These are phyloP conservation scores for Claviceps fusiformis DNA, from an alignment of 2,329 filamentous ascomycete genomes.

Conservation along the genomic window DNA sequence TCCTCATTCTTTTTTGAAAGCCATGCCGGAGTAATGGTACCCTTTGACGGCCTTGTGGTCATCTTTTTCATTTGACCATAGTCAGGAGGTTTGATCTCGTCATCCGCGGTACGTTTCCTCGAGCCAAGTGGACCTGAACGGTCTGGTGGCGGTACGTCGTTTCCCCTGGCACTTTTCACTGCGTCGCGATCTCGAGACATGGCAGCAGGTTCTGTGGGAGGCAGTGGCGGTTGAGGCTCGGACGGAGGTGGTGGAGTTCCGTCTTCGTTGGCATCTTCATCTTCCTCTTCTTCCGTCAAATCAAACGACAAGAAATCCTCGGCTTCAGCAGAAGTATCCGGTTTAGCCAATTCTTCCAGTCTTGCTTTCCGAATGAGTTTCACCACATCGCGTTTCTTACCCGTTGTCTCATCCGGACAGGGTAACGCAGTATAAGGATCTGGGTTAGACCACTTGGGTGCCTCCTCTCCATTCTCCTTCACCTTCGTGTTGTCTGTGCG, in stretches of 20 bases:
- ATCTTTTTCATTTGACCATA: slow-evolving; percentile 39
- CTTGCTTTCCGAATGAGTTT: slow-evolving; percentile 86
- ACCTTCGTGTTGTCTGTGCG: slow-evolving; percentile 14
- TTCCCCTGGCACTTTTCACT: slow-evolving; percentile 9
- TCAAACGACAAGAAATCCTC: slow-evolving; percentile 89
- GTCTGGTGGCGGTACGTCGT: slow-evolving; percentile 14
- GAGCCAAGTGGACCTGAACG: slow-evolving; percentile 38
- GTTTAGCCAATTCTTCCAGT: slow-evolving; percentile 36
- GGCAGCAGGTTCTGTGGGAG: background rate
- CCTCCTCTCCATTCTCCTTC: slow-evolving; percentile 28
- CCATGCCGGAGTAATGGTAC: slow-evolving; percentile 41
- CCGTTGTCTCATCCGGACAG: slow-evolving; percentile 56
- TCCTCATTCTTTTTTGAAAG: slow-evolving; percentile 25
- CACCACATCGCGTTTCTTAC: slow-evolving; percentile 76
- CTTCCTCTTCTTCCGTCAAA: slow-evolving; percentile 43
- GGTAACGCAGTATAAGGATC: slow-evolving; percentile 86
- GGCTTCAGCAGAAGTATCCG: slow-evolving; percentile 39
- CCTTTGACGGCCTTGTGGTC: slow-evolving; percentile 35
- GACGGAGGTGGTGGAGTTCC: slow-evolving; percentile 10
- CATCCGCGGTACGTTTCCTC: slow-evolving; percentile 62
- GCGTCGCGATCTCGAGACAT: background rate
- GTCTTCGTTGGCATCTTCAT: slow-evolving; percentile 9
- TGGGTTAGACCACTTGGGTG: slow-evolving; percentile 86
- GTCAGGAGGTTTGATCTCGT: slow-evolving; percentile 47
- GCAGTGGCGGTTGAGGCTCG: slow-evolving; percentile 8